phyloP scores from a whole-genome alignment of 495 filamentous ascomycete species.

The Podospora comata region DNA sequence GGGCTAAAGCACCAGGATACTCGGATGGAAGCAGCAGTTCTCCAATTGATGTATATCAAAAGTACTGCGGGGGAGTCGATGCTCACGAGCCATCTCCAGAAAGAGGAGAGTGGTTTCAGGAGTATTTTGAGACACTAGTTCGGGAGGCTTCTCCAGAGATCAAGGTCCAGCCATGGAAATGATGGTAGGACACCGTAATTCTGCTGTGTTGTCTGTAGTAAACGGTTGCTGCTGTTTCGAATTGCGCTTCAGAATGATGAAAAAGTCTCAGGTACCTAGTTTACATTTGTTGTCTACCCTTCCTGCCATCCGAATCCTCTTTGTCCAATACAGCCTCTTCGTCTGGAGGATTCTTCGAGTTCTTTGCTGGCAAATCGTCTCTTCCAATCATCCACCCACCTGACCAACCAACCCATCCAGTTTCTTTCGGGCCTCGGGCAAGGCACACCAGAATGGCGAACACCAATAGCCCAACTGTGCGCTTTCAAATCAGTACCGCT shows the following conservation, averaged over 20 bases:
- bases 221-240: no score
- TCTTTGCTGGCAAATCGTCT: constrained; percentile 31
- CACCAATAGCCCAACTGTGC: constrained; percentile 57
- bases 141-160: not conserved
- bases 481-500: not conserved
- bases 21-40: constrained; percentile 61
- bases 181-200: no score
- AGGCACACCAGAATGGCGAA: constrained; percentile 57
- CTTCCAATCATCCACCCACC: constrained; percentile 59
- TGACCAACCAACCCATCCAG: constrained; percentile 71
- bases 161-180: no score
- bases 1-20: constrained; percentile 66
- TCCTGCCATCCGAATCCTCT: not conserved
- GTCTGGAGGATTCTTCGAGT: not conserved
- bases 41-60: constrained; percentile 50
- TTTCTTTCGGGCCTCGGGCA: constrained; percentile 64
- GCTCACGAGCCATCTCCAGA: constrained; percentile 54
- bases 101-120: constrained; percentile 63
- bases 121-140: constrained; percentile 58
- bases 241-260: no score
- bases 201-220: no score
- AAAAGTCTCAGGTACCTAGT: no score
- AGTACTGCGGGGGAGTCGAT: constrained; percentile 51
- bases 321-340: constrained; percentile 12
- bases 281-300: not conserved